Conservation (phyloP, 208 protist species). For the Endotrypanum monterogeii region DNA sequence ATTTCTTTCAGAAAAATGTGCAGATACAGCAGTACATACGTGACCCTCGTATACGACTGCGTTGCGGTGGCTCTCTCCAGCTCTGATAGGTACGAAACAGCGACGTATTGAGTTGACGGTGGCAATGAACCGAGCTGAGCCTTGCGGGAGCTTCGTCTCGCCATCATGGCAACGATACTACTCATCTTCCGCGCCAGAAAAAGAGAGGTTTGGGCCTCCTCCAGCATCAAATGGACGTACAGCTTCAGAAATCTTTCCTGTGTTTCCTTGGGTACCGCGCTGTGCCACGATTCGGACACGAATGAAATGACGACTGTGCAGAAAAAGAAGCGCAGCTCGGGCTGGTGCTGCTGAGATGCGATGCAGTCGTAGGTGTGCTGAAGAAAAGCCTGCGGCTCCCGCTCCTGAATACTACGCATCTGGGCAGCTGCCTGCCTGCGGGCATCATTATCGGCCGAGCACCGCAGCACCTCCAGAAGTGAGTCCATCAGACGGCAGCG, state of each 20-base stretch:
- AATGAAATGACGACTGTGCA: conserved; percentile 61
- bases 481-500: conserved; percentile 46
- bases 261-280: conserved; percentile 26
- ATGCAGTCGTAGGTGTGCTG: conserved; percentile 55
- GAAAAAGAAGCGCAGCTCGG: conserved; percentile 69
- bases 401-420: conserved; percentile 59
- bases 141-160: conserved; percentile 32
- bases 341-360: conserved; percentile 20
- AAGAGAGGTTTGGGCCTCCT: conserved; percentile 25
- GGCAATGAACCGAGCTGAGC: conserved; percentile 41
- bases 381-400: conserved; percentile 63
- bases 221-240: conserved; percentile 49
- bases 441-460: conserved; percentile 59
- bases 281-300: conserved; percentile 71
- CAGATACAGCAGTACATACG: conserved; percentile 53
- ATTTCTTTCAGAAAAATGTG: conserved; percentile 78
- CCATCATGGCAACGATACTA: conserved; percentile 61
- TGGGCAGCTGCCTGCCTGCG: conserved; percentile 55
- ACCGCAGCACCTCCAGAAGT: conserved; percentile 52
- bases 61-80: conserved; percentile 5
- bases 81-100: conserved; percentile 31
- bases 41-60: conserved; percentile 9
- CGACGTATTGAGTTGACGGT: conserved; percentile 34
- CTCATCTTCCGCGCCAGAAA: conserved; percentile 65
- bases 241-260: conserved; percentile 40